A percentile compares a stretch with the other conserved stretches of the same genome.
Evolutionary conservation across 495 filamentous ascomycete genomes (phyloP).

Genomic region (Tuber indicum): DNA sequence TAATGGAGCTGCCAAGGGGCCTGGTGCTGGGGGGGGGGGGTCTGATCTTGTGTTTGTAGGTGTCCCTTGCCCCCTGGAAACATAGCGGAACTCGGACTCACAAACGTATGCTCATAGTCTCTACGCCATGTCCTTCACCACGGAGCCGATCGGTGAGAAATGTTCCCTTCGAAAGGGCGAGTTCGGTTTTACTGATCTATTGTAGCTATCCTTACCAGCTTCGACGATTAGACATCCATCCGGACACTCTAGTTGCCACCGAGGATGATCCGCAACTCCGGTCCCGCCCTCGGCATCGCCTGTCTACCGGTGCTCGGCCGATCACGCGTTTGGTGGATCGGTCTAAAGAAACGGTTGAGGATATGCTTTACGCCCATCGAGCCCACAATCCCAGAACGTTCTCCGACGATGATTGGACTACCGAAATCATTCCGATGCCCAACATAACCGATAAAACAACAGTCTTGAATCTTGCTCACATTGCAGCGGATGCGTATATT

Average conservation of each 20-base stretch:
- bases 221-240: slow-evolving; percentile 62
- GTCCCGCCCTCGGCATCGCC: slow-evolving; percentile 41
- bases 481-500: slow-evolving; percentile 85
- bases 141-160: slow-evolving; percentile 52
- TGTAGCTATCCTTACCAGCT: slow-evolving; percentile 64
- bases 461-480: slow-evolving; percentile 72
- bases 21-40: not conserved
- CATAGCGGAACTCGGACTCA: slow-evolving; percentile 10
- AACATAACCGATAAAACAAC: slow-evolving; percentile 82
- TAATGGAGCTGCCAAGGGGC: slow-evolving; percentile 5
- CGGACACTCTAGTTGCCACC: slow-evolving; percentile 60
- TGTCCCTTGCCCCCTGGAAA: slow-evolving; percentile 21
- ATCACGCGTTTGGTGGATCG: slow-evolving; percentile 81
- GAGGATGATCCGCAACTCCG: slow-evolving; percentile 51
- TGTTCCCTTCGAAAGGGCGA: not conserved
- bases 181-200: slow-evolving; percentile 20
- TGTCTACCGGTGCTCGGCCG: slow-evolving; percentile 55
- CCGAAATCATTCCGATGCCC: slow-evolving; percentile 70
- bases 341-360: slow-evolving; percentile 64
- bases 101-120: slow-evolving; percentile 48
- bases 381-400: slow-evolving; percentile 52
- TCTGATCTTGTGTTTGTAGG: slow-evolving; percentile 51
- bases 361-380: slow-evolving; percentile 61
- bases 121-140: slow-evolving; percentile 89
- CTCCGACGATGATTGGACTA: slow-evolving; percentile 64